Evolutionary conservation across 176 grass and related monocot genomes (phyloP).

Genomic region (Triticum monococcum): DNA sequence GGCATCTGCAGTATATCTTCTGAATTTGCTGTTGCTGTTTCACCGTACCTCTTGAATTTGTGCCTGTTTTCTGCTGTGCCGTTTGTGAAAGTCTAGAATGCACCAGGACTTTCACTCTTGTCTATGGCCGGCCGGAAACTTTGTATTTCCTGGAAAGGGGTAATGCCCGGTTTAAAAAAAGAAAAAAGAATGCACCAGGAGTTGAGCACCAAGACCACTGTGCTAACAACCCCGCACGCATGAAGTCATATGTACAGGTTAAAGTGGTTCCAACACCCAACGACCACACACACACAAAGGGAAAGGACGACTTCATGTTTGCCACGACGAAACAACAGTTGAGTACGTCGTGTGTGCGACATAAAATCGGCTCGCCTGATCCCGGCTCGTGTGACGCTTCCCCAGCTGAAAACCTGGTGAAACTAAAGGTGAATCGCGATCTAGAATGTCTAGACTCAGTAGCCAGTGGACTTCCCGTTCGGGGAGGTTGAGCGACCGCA

Average conservation of each 20-base stretch:
- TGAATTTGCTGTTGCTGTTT: not conserved
- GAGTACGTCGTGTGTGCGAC: not conserved
- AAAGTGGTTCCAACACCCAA: slow-evolving; percentile 37
- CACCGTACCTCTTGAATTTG: not conserved
- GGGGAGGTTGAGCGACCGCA: slow-evolving; percentile 35
- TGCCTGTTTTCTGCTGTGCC: not conserved
- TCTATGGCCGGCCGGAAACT: too few species aligned
- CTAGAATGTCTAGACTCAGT: not conserved
- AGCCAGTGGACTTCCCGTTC: not conserved
- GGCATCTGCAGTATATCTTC: not conserved
- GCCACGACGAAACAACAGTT: not conserved
- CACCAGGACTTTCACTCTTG: too few species aligned
- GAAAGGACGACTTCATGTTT: not conserved
- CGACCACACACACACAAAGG: not conserved
- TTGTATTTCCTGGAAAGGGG: too few species aligned
- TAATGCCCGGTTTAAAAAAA: too few species aligned
- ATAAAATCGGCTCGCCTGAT: too few species aligned
- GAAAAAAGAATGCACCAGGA: not conserved
- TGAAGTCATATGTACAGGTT: not conserved
- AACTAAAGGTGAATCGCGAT: not conserved
- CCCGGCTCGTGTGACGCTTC: too few species aligned
- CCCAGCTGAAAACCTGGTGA: not conserved
- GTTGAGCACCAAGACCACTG: not conserved
- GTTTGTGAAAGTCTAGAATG: too few species aligned
- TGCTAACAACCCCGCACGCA: not conserved